phyloP scores from a whole-genome alignment of 106 monocot species.

The Platanthera guangdongensis region DNA sequence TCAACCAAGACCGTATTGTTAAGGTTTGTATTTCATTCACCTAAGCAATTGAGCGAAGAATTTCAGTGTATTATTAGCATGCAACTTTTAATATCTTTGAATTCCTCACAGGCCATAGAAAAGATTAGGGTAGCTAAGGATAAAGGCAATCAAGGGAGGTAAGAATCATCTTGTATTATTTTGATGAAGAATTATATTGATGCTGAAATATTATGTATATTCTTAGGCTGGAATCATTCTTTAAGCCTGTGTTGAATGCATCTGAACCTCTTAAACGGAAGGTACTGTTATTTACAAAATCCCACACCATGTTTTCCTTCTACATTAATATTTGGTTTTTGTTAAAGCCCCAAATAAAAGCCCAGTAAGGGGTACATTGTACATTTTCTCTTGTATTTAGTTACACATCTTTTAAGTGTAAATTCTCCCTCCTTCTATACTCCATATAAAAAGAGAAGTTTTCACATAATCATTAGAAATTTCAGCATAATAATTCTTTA shows the following conservation, averaged over 20 bases:
- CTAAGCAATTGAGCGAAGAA: not conserved
- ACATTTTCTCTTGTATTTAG: too few species aligned
- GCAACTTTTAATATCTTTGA: not conserved
- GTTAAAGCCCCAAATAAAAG: too few species aligned
- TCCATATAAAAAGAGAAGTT: too few species aligned
- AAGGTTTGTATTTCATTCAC: conserved; percentile 44
- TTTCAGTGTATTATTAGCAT: not conserved
- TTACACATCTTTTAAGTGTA: too few species aligned
- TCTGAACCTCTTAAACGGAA: conserved; percentile 69
- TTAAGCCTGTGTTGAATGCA: conserved; percentile 53
- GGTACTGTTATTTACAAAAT: conserved; percentile 23
- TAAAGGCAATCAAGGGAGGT: conserved; percentile 74
- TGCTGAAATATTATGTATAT: not conserved
- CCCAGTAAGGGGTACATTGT: too few species aligned
- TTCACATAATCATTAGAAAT: too few species aligned
- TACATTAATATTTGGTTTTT: too few species aligned
- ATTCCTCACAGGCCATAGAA: conserved; percentile 52
- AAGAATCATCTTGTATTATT: conserved; percentile 9
- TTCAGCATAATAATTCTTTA: too few species aligned
- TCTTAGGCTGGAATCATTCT: conserved; percentile 88
- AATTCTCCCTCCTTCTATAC: too few species aligned
- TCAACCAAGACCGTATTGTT: conserved; percentile 70
- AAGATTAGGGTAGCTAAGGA: conserved; percentile 95
- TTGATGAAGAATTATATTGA: not conserved
- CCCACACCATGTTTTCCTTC: not conserved